These are phyloP conservation scores for Rubus idaeus DNA, from an alignment of 306 rosid species.

Conservation along the genomic window DNA sequence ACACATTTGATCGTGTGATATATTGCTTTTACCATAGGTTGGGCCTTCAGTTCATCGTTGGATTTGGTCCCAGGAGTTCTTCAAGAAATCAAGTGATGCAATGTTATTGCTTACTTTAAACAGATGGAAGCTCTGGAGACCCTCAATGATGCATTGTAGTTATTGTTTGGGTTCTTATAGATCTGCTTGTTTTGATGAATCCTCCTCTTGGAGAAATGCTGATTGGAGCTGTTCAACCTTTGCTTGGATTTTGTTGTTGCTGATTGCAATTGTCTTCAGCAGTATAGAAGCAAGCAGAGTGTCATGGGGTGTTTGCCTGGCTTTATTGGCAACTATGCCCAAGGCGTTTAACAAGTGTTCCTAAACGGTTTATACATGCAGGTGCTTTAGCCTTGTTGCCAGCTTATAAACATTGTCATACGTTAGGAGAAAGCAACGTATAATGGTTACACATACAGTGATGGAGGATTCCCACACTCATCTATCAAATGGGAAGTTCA, in stretches of 20 bases:
- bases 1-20: conserved; percentile 76
- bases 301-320: conserved; percentile 61
- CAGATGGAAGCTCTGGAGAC: conserved; percentile 65
- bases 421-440: conserved; percentile 31
- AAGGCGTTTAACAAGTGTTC: conserved; percentile 43
- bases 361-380: conserved; percentile 64
- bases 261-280: conserved; percentile 74
- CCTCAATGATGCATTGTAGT: conserved; percentile 52
- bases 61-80: conserved; percentile 69
- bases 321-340: conserved; percentile 72
- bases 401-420: conserved; percentile 41
- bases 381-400: conserved; percentile 52
- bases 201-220: conserved; percentile 56
- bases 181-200: conserved; percentile 65
- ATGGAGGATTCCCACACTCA: conserved; percentile 7
- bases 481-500: conserved; percentile 29
- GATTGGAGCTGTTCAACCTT: conserved; percentile 75
- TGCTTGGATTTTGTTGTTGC: conserved; percentile 66
- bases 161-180: conserved; percentile 55
- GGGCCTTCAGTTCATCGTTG: conserved; percentile 61
- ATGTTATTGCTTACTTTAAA: conserved; percentile 43
- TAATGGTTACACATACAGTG: conserved; percentile 27
- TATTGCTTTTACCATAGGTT: conserved; percentile 90
- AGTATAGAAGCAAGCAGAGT: conserved; percentile 73
- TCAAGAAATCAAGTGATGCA: conserved; percentile 69